phyloP scores from a whole-genome alignment of 129 eudicot genomes.

The Arctium minus region DNA sequence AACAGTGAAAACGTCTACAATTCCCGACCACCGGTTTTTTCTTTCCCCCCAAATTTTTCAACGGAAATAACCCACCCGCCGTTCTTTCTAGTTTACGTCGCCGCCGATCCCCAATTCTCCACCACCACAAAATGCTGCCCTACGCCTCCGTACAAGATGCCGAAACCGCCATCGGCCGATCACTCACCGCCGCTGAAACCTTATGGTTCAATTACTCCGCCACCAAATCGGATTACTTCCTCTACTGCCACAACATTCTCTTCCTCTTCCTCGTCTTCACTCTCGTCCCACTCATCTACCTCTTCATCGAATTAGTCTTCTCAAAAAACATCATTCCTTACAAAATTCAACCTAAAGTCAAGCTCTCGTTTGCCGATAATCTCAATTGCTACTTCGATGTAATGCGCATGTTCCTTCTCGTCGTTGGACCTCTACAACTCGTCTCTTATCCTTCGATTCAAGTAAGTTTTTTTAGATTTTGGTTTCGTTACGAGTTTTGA shows the following conservation, averaged over 20 bases:
- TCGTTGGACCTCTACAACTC: slow-evolving; percentile 87
- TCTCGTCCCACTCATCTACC: slow-evolving; percentile 51
- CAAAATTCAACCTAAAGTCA: slow-evolving; percentile 85
- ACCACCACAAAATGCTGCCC: slow-evolving; percentile 54
- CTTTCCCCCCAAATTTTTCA: slow-evolving; percentile 17
- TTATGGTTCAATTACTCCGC: slow-evolving; percentile 85
- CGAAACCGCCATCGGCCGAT: slow-evolving; percentile 55
- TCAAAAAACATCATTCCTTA: slow-evolving; percentile 22
- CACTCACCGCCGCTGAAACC: slow-evolving; percentile 62
- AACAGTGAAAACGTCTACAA: background rate
- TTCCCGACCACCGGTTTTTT: slow-evolving; percentile 5
- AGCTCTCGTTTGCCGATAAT: slow-evolving; percentile 35
- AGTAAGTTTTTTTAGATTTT: slow-evolving; percentile 25
- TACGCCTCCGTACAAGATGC: slow-evolving; percentile 54
- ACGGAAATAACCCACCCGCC: background rate
- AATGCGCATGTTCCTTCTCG: slow-evolving; percentile 62
- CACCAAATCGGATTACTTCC: slow-evolving; percentile 72
- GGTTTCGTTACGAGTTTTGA: background rate
- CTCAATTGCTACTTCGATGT: slow-evolving; percentile 64
- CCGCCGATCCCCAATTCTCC: slow-evolving; percentile 23
- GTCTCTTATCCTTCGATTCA: slow-evolving; percentile 72
- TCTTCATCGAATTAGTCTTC: slow-evolving; percentile 39
- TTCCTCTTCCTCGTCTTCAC: slow-evolving; percentile 72
- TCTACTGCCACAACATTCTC: slow-evolving; percentile 82
- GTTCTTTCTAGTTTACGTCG: slow-evolving; percentile 19